Conservation (phyloP, 129 eudicot genomes). For the Artemisia argyi region DNA sequence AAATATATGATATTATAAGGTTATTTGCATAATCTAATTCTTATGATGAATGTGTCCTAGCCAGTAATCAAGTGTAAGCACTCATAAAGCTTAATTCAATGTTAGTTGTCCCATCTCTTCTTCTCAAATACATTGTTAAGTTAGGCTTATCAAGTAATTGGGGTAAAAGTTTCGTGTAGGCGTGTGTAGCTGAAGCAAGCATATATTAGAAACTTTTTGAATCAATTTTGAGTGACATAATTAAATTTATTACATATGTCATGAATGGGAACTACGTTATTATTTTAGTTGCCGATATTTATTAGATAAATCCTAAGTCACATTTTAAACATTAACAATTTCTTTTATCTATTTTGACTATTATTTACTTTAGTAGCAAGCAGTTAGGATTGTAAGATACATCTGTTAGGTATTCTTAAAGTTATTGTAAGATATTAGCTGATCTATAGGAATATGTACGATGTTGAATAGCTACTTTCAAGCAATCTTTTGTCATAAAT, state of each 20-base stretch:
- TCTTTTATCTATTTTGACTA: neutral
- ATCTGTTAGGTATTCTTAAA: neutral
- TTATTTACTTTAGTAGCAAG: neutral
- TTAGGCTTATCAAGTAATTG: neutral
- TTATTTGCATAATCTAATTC: no score
- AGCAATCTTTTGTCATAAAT: neutral
- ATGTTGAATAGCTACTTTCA: neutral
- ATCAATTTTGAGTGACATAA: neutral
- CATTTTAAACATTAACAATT: neutral
- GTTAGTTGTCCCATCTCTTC: neutral
- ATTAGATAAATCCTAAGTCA: neutral
- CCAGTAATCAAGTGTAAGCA: no score
- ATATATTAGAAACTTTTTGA: neutral
- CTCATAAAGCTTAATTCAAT: no score
- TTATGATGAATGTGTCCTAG: no score
- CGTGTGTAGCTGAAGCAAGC: conserved; percentile 3
- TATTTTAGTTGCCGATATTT: neutral
- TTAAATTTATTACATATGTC: neutral
- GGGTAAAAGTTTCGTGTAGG: neutral
- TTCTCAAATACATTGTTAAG: neutral
- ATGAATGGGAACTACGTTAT: neutral
- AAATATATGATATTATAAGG: no score
- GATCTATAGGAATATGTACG: neutral
- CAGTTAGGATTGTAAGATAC: conserved; percentile 1
- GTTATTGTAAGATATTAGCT: conserved; percentile 1